Evolutionary conservation across 75 land plant genomes (phyloP).

Genomic region (Pinus tabuliformis): DNA sequence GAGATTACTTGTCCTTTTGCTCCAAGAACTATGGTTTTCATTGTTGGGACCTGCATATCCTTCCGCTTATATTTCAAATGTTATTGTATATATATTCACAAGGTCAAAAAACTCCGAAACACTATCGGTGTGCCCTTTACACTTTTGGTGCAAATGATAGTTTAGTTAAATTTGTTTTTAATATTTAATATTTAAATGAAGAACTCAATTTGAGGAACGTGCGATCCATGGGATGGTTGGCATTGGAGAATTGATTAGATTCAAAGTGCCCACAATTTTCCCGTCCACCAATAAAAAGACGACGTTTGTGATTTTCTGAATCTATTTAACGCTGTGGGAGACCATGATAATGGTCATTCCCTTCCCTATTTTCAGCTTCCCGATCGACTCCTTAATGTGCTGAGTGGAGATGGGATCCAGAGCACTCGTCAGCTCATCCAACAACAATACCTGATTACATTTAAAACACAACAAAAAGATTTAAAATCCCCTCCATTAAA

Average conservation of each 20-base stretch:
- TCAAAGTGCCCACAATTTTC: constrained; percentile 72
- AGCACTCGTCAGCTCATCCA: constrained; percentile 95
- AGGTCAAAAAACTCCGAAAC: too few species aligned
- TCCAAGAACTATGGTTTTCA: too few species aligned
- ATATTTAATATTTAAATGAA: too few species aligned
- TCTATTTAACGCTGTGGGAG: constrained; percentile 93
- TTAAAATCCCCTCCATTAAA: too few species aligned
- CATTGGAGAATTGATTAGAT: constrained; percentile 57
- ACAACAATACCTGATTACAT: constrained; percentile 51
- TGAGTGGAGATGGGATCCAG: constrained; percentile 90
- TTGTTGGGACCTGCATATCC: too few species aligned
- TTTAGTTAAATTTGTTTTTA: too few species aligned
- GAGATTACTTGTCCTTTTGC: too few species aligned
- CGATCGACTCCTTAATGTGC: constrained; percentile 77
- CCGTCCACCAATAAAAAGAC: constrained; percentile 79
- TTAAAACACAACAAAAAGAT: too few species aligned
- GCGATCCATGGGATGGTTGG: constrained; percentile 80
- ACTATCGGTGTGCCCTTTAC: too few species aligned
- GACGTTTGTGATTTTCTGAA: constrained; percentile 73
- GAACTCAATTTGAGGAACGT: constrained; percentile 68
- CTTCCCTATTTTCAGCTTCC: constrained; percentile 49
- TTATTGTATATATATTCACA: too few species aligned
- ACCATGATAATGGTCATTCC: constrained; percentile 79
- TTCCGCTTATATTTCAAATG: too few species aligned
- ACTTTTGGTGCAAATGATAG: too few species aligned